Evolutionary conservation across 495 filamentous ascomycete genomes (phyloP), one percentile per base, ranked within the genome.

Genomic region (Cercophora newfieldiana): DNA sequence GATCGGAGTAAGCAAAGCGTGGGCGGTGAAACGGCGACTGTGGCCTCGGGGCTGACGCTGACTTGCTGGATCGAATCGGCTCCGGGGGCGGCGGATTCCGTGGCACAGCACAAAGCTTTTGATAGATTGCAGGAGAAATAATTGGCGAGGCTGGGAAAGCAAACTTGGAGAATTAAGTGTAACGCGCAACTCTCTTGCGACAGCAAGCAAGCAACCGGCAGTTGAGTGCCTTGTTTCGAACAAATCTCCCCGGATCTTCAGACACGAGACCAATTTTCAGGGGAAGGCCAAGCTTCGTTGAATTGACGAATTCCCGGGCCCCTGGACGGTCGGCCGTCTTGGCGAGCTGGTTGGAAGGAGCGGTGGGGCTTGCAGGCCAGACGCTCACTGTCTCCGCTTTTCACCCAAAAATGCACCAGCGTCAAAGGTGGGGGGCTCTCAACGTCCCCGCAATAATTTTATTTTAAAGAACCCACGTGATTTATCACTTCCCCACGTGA

Each of bases 221-320:
- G 21, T 24, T 26, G 21, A 26, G 21, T n/a, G 16, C 14, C 51
- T 55, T 24, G 51, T 55, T 55, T 55, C 51, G 51, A 55, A 24
- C 26, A 28, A 55, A 55, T 12, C 26, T n/a, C 51, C 49, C 51
- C 51, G 51, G 51, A 55, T 55, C 6, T 26, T 55, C 51, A 55
- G 51, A 55, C 19, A 53, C 21, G 22, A 55, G 51, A 24, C 51
- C 21, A 26, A 21, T 55, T 55, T 26, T 55, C 51, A 55, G 26
- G 51, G 51, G 21, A 24, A 55, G 21, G 51, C 26, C 19, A 16
- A 28, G 22, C 26, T 55, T 18, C 51, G 22, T 28, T 12, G 51
- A 16, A 26, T 24, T 55, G 22, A 44, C 37, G 37, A 44, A 44
- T 55, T 55, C 51, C 51, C 51, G 51, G 51, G 22, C 51, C 51